phyloP scores from a whole-genome alignment of 2,329 filamentous ascomycete genomes.

The Xylariales sp. region DNA sequence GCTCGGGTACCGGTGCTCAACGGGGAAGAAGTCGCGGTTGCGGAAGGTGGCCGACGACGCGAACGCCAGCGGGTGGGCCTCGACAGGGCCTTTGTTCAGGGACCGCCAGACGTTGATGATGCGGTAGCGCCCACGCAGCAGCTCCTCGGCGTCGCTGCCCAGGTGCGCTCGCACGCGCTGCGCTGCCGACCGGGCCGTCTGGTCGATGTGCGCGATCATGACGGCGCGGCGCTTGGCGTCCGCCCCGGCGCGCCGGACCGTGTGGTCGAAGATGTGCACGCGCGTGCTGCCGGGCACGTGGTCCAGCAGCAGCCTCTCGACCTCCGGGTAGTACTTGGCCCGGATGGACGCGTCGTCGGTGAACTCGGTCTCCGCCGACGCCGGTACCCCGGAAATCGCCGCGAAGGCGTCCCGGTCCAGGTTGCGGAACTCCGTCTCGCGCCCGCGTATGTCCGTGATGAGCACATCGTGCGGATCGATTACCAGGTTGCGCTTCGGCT shows the following conservation, averaged over 20 bases:
- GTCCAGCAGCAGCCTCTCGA: slow-evolving; percentile 66
- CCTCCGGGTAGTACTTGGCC: slow-evolving; percentile 76
- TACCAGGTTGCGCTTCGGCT: slow-evolving; percentile 62
- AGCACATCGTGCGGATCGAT: slow-evolving; percentile 43
- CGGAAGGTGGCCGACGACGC: slow-evolving; percentile 59
- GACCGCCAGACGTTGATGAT: slow-evolving; percentile 88
- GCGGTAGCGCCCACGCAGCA: slow-evolving; percentile 67
- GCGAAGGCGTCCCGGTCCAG: slow-evolving; percentile 75
- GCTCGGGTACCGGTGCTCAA: slow-evolving; percentile 70
- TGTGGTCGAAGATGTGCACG: slow-evolving; percentile 82
- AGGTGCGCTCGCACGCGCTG: slow-evolving; percentile 67
- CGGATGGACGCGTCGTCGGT: slow-evolving; percentile 65
- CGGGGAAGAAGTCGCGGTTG: slow-evolving; percentile 62
- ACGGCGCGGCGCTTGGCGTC: slow-evolving; percentile 65
- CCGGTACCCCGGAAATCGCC: slow-evolving; percentile 53
- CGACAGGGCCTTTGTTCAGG: slow-evolving; percentile 53
- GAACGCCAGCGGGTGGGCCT: slow-evolving; percentile 64
- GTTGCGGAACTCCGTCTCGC: slow-evolving; percentile 59
- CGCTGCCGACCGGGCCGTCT: slow-evolving; percentile 63
- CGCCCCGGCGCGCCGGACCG: slow-evolving; percentile 64
- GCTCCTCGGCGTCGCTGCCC: slow-evolving; percentile 57
- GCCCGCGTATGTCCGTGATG: slow-evolving; percentile 71
- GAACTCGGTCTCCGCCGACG: slow-evolving; percentile 57
- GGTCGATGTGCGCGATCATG: slow-evolving; percentile 74
- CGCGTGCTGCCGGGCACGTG: slow-evolving; percentile 61